Conservation (phyloP, 139 green algal species). For the Cymbomonas tetramitiformis region DNA sequence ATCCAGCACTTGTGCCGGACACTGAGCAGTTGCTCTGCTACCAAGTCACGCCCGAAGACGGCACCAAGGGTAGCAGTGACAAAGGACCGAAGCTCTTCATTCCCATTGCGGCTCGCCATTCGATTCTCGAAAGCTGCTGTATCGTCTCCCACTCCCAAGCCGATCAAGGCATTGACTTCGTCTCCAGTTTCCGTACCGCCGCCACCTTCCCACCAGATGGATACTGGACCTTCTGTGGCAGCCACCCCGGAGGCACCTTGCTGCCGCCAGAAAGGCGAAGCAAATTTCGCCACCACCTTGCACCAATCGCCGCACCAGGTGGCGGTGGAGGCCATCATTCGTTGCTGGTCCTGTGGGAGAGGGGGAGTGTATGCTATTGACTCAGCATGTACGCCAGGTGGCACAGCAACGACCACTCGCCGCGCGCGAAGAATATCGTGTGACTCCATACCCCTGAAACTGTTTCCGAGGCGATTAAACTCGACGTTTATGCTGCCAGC, state of each 20-base stretch:
- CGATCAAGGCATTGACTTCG: too few species aligned
- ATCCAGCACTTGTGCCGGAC: constrained; percentile 3
- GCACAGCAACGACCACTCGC: background rate
- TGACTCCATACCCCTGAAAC: background rate
- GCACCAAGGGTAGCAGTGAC: too few species aligned
- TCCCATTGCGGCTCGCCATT: too few species aligned
- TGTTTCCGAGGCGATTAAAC: background rate
- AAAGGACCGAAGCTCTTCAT: too few species aligned
- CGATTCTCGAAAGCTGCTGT: too few species aligned
- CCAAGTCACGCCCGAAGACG: background rate
- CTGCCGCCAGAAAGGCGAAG: background rate
- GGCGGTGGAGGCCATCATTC: background rate
- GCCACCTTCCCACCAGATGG: background rate
- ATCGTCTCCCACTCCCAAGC: too few species aligned
- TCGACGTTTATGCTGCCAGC: background rate
- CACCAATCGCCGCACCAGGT: constrained; percentile 1
- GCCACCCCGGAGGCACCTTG: background rate
- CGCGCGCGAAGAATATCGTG: background rate
- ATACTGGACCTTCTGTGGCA: background rate
- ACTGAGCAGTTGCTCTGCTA: background rate
- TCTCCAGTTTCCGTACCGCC: too few species aligned
- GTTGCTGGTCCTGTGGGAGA: background rate
- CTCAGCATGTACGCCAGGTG: background rate
- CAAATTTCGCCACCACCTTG: background rate
- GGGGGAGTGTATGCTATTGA: background rate